phyloP scores from a whole-genome alignment of 495 filamentous ascomycete genomes.

The Lasiosphaeria miniovina region DNA sequence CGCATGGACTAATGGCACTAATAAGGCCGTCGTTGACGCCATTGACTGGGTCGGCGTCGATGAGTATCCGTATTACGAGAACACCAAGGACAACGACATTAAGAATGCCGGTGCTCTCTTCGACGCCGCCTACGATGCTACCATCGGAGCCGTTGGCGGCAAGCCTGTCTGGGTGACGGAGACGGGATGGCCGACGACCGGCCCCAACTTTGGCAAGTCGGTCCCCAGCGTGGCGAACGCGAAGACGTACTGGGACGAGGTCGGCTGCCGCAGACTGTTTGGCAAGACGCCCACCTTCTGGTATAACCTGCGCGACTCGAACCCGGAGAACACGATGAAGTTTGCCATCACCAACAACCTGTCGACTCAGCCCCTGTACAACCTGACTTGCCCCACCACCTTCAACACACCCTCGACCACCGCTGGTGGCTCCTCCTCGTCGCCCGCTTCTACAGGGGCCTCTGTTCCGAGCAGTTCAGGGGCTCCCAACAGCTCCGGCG shows the following conservation, averaged over 20 bases:
- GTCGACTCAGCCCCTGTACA: constrained; percentile 54
- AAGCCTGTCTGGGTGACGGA: constrained; percentile 54
- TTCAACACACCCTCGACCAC: constrained; percentile 31
- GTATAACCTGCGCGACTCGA: constrained; percentile 48
- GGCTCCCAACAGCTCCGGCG: constrained; percentile 12
- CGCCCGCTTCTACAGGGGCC: constrained; percentile 19
- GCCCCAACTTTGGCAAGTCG: constrained; percentile 50
- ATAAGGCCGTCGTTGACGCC: constrained; percentile 45
- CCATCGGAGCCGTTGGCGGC: constrained; percentile 28
- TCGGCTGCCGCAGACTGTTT: constrained; percentile 64
- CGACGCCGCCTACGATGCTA: constrained; percentile 37
- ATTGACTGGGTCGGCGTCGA: constrained; percentile 51
- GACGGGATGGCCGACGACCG: constrained; percentile 48
- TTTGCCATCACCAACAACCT: constrained; percentile 49
- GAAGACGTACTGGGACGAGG: constrained; percentile 68
- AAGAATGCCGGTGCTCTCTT: constrained; percentile 41
- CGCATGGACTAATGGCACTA: constrained; percentile 44
- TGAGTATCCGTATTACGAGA: constrained; percentile 53
- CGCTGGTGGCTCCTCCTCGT: constrained; percentile 10
- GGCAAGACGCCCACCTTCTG: constrained; percentile 67
- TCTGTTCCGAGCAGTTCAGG: constrained; percentile 15
- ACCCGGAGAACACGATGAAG: constrained; percentile 43
- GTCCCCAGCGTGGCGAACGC: constrained; percentile 60
- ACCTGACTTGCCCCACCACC: constrained; percentile 54
- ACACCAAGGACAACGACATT: constrained; percentile 44